These are phyloP conservation scores for Rauvolfia tetraphylla DNA, from an alignment of 257 asterid species.

Conservation along the genomic window DNA sequence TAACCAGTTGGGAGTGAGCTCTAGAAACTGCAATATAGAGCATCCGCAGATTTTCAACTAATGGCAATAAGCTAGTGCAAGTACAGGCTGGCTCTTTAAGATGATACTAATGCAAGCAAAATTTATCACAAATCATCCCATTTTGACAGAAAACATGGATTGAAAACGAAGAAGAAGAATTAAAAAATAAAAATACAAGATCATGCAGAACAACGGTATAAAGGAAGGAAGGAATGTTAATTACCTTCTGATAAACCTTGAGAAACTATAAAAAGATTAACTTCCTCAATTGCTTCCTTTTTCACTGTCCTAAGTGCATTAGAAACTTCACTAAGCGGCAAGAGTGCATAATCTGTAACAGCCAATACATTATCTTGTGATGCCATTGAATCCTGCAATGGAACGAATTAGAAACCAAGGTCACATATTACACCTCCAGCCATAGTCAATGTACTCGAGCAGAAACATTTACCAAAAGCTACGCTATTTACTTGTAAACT, in stretches of 20 bases:
- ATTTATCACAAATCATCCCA: background rate
- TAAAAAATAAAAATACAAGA: background rate
- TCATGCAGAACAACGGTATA: background rate
- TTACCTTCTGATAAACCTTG: slow-evolving; percentile 66
- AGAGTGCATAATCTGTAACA: slow-evolving; percentile 50
- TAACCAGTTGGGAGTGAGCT: background rate
- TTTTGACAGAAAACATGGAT: background rate
- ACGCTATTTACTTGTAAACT: background rate
- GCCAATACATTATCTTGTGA: slow-evolving; percentile 52
- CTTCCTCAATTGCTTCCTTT: slow-evolving; percentile 46
- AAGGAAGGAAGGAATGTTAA: background rate
- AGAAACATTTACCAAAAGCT: background rate
- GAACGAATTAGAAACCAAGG: slow-evolving; percentile 2
- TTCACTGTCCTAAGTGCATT: slow-evolving; percentile 52
- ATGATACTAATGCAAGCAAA: background rate
- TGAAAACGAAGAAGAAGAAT: no score
- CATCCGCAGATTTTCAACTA: background rate
- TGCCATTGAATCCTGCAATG: slow-evolving; percentile 37
- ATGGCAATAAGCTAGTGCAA: background rate
- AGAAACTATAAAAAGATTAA: slow-evolving; percentile 62
- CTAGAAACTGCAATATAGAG: background rate
- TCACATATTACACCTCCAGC: background rate
- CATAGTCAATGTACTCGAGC: background rate
- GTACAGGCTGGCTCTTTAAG: background rate
- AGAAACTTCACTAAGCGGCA: slow-evolving; percentile 39